Evolutionary conservation across 2,329 filamentous ascomycete genomes (phyloP).

Genomic region (Trichoderma asperellum): DNA sequence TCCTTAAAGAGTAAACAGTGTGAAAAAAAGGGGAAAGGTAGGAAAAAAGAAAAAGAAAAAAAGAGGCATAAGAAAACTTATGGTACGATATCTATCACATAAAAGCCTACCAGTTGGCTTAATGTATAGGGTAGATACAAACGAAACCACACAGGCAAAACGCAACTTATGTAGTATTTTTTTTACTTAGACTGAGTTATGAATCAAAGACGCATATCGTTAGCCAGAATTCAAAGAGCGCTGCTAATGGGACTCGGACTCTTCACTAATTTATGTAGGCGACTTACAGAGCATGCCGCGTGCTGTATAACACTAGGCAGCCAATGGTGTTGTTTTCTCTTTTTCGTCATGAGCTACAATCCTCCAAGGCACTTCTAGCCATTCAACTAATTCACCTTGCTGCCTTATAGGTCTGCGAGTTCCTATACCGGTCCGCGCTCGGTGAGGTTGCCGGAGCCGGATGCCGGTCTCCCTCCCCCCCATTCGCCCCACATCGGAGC

Average conservation of each 20-base stretch:
- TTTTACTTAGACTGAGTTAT: background rate
- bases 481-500: constrained; percentile 21
- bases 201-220: fast-evolving
- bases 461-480: constrained; percentile 13
- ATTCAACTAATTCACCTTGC: background rate
- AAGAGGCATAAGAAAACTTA: background rate
- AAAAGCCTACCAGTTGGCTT: background rate
- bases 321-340: background rate
- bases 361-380: background rate
- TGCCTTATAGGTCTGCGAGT: background rate
- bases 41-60: background rate
- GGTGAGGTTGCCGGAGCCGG: constrained; percentile 27
- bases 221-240: background rate
- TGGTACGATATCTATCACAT: background rate
- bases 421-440: constrained; percentile 25
- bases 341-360: background rate
- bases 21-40: background rate
- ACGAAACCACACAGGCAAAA: background rate
- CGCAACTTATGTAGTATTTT: no score
- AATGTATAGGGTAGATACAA: background rate
- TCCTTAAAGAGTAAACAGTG: background rate
- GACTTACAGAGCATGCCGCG: background rate
- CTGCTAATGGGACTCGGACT: background rate
- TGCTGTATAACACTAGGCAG: background rate
- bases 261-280: background rate